These are phyloP conservation scores for Aspergillus eucalypticola DNA, from an alignment of 2,329 filamentous ascomycete species.

Conservation along the genomic window DNA sequence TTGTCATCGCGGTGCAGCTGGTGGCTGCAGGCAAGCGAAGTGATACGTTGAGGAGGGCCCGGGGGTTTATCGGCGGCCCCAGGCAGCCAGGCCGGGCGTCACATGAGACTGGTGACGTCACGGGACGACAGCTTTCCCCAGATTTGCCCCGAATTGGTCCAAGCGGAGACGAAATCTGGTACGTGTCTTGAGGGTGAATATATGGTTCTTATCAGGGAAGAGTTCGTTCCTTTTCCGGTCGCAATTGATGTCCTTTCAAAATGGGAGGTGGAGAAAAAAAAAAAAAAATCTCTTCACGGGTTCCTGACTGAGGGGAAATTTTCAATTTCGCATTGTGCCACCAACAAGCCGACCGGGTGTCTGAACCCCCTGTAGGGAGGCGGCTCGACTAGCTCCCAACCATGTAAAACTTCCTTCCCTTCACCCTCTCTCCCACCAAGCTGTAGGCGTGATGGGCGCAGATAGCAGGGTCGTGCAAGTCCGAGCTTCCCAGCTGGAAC, in stretches of 20 bases:
- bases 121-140: conserved; percentile 14
- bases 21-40: conserved; percentile 1
- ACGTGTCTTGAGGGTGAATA: no score
- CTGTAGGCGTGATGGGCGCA: not conserved
- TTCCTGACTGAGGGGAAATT: not conserved
- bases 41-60: not conserved
- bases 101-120: conserved; percentile 12
- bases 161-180: conserved; percentile 3
- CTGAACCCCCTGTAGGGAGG: not conserved
- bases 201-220: not conserved
- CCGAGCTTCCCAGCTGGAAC: conserved; percentile 1
- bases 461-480: not conserved
- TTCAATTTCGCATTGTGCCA: not conserved
- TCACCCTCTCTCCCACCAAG: not conserved
- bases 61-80: not conserved
- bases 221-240: not conserved
- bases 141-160: conserved; percentile 7
- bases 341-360: not conserved
- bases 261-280: no score
- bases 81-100: not conserved
- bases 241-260: not conserved
- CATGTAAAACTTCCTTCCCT: not conserved
- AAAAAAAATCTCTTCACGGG: not conserved
- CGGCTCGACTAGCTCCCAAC: not conserved
- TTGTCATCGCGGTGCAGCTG: not conserved